These are phyloP conservation scores for Elsinoe australis DNA, from an alignment of 2,329 filamentous ascomycete genomes.

Conservation along the genomic window DNA sequence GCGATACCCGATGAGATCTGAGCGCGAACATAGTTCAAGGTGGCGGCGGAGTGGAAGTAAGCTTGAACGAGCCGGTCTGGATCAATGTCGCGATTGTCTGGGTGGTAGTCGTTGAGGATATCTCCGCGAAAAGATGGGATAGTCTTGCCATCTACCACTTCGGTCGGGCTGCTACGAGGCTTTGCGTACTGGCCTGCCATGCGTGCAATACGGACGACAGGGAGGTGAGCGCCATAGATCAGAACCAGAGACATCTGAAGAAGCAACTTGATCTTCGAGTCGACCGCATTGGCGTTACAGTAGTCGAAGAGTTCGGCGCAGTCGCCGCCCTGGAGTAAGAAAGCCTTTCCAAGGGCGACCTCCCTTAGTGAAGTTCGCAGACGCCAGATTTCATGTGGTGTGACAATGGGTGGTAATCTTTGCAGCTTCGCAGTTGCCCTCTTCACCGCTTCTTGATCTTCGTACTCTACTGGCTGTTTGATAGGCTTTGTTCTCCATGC, in stretches of 20 bases:
- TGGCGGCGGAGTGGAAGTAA: slow-evolving; percentile 93
- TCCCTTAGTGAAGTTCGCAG: slow-evolving; percentile 73
- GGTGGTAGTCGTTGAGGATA: slow-evolving; percentile 81
- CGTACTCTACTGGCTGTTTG: slow-evolving; percentile 66
- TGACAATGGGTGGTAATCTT: slow-evolving; percentile 68
- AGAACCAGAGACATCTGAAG: slow-evolving; percentile 95
- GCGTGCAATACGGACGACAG: slow-evolving; percentile 85
- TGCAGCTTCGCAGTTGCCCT: slow-evolving; percentile 57
- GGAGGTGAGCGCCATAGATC: slow-evolving; percentile 76
- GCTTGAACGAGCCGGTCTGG: slow-evolving; percentile 78
- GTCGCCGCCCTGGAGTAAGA: slow-evolving; percentile 91
- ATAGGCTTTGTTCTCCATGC: slow-evolving; percentile 74
- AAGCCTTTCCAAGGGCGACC: slow-evolving; percentile 83
- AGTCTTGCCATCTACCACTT: slow-evolving; percentile 69
- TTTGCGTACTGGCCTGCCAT: slow-evolving; percentile 99
- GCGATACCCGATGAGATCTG: slow-evolving; percentile 81
- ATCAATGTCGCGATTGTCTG: slow-evolving; percentile 70
- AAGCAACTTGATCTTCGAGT: slow-evolving; percentile 92
- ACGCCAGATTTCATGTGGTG: slow-evolving; percentile 69
- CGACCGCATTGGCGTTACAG: slow-evolving; percentile 80
- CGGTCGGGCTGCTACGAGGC: slow-evolving; percentile 79
- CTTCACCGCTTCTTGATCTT: slow-evolving; percentile 52
- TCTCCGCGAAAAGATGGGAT: slow-evolving; percentile 91
- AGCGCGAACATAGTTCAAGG: slow-evolving; percentile 84
- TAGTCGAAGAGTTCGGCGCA: slow-evolving; percentile 98